Base-by-base conservation (phyloP, 305 asterid genomes). In the Withania somnifera region DNA sequence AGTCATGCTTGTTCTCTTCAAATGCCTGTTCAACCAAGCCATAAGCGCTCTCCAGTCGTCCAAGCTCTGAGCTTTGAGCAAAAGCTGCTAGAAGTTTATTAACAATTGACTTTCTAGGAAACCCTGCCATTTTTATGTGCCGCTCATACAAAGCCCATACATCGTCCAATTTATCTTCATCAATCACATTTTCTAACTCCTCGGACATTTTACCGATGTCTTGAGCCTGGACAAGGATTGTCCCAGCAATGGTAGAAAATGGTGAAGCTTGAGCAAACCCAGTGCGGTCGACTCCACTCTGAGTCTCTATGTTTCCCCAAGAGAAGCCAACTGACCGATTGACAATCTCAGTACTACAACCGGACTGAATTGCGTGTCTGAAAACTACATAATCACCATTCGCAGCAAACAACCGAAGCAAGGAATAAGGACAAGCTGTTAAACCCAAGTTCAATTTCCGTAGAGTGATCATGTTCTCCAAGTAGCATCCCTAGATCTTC, bases 81-180 rank as follows among this genome's bases (percentile, higher is more conserved):
- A 89, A 58, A 19, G 88, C 82, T 5, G 91, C 87, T 78, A 94
- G 68, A 85, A 95, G 85, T 81, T 90, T 90, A 87, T 88, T 91
- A 66, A 93, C 78, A 10, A 89, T 79, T 7, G 97, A 90, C 89
- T 92, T 94, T 79, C 99, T 88, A 50, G 94, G 93, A 79, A 92
- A 90, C 67, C 97, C 97, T 77, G 87, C 97, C 87, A 93, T 89
- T 40, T 86, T 90, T 87, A 90, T 85, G 84, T 94, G 97, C 66
- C 89, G 89, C 86, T 92, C 95, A 54, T 94, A 93, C 90, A 95
- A 89, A 84, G 86, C 79, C 97, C 98, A 95, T 0, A 95, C 97
- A 80, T 94, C 92, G 58, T 84, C 71, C n/a, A 94, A 82, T 63
- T 91, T 90, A 54, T 47, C 79, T 66, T 91, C 97, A 78, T 86